Base-by-base conservation (phyloP, 106 monocot species). In the Allium fistulosum region DNA sequence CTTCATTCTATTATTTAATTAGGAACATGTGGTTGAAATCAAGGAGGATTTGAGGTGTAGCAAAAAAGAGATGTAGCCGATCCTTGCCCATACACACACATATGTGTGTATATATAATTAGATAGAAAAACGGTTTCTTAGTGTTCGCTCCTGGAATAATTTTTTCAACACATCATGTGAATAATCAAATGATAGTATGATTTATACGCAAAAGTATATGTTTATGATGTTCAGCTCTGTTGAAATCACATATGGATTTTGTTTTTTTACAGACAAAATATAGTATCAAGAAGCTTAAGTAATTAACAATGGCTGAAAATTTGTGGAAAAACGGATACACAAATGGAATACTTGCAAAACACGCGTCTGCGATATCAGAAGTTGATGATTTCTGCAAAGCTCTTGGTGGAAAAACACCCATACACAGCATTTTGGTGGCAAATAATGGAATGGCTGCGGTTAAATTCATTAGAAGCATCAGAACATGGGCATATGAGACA, bases 371-470 rank as follows among this genome's bases (percentile, higher is more conserved):
- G 22, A 47, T 73, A 18, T 87, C 90, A 18, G 85, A 90, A 74
- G 85, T 99, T 11, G 90, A 85, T 71, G 78, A 90, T 45, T 99
- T 99, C 67, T 99, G 99, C 72, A 74, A 11, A 60, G 84, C 90
- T 9, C 84, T 99, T 47, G 93, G 99, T 72, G 99, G 99, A 37
- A 87, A 90, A 69, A 73, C 72, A 50, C 87, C 99, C 6, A 90
- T 99, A n/a, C 92, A 90, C 62, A 99, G 99, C 57, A 87, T 99
- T 67, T 74, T 99, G 53, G 78, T 99, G 69, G 99, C 99, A 17
- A 99, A 99, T 58, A 99, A 99, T 90, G 99, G 99, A 57, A 99
- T 99, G 99, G 93, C 99, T 10, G 93, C 99, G 9, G 99, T 93
- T 67, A 99, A 99, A 57, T 99, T 99, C 64, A 93, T 99, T 73